phyloP scores from a whole-genome alignment of 2,329 filamentous ascomycete genomes.

The Ophiosphaerella herpotricha region DNA sequence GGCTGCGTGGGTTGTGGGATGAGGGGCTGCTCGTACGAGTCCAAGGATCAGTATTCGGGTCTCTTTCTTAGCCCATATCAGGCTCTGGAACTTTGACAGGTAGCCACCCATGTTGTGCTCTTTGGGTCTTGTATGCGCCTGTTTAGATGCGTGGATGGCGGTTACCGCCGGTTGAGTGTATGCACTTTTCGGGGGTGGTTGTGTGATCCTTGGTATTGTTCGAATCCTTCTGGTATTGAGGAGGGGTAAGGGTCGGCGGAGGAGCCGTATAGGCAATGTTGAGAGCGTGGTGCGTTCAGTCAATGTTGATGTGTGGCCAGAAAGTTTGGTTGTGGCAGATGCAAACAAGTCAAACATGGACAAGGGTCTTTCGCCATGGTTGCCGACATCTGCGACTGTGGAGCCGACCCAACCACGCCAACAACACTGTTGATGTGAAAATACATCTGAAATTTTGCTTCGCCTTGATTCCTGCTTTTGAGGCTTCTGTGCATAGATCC shows the following conservation, averaged over 20 bases:
- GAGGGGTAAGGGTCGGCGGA: not conserved
- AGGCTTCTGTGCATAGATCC: too few species aligned
- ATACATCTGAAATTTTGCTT: not conserved
- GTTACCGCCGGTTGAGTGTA: conserved; percentile 11
- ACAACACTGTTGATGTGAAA: not conserved
- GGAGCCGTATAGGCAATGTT: not conserved
- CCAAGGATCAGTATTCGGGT: conserved; percentile 94
- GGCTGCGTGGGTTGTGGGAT: not conserved
- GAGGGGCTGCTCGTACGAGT: conserved; percentile 65
- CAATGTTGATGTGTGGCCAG: conserved; percentile 27
- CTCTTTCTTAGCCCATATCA: conserved; percentile 87
- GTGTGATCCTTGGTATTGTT: not conserved
- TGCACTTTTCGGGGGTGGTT: not conserved
- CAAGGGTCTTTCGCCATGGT: conserved; percentile 9
- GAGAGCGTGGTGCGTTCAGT: conserved; percentile 16
- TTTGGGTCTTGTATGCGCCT: conserved; percentile 15
- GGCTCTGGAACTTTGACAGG: conserved; percentile 34
- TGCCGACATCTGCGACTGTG: not conserved
- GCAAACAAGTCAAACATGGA: conserved; percentile 32
- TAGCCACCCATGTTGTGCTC: conserved; percentile 39
- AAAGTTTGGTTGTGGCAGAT: conserved; percentile 24
- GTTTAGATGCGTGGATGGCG: conserved; percentile 15
- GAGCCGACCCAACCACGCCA: not conserved
- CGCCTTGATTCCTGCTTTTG: too few species aligned
- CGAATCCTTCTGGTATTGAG: not conserved